Conservation (phyloP, 2,329 filamentous ascomycete genomes). For the Cladosporium sp. region DNA sequence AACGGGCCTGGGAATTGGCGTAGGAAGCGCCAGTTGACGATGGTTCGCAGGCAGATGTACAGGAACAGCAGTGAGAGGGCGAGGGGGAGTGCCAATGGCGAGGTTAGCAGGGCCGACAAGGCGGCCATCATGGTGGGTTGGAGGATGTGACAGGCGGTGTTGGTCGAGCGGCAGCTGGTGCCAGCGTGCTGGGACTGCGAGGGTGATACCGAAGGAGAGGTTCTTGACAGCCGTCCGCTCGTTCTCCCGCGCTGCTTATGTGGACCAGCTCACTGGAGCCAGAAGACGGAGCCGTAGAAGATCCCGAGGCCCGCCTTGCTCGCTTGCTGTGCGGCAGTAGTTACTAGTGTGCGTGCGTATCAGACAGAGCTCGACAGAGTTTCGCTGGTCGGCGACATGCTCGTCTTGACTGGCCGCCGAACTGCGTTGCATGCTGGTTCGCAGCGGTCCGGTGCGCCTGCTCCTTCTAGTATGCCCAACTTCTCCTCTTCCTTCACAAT, state of each 20-base stretch:
- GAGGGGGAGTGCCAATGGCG: constrained; percentile 18
- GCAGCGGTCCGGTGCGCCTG: background rate
- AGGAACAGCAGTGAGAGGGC: constrained; percentile 19
- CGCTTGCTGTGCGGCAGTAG: too few relatives aligned
- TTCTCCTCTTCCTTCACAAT: background rate
- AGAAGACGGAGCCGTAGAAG: background rate
- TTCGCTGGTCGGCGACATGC: constrained; percentile 1
- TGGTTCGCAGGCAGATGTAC: constrained; percentile 24
- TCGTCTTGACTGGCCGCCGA: constrained; percentile 1
- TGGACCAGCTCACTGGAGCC: background rate
- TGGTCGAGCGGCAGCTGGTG: constrained; percentile 1
- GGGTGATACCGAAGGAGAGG: constrained; percentile 5
- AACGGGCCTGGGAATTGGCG: constrained; percentile 32
- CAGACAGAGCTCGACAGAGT: background rate
- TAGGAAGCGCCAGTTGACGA: constrained; percentile 29
- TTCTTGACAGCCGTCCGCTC: constrained; percentile 11
- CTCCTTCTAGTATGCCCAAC: background rate
- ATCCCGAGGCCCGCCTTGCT: background rate
- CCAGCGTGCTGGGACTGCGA: constrained; percentile 9
- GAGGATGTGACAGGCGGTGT: background rate
- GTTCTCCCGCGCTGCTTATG: constrained; percentile 7
- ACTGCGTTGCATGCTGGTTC: background rate
- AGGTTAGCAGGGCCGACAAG: constrained; percentile 18
- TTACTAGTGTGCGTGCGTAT: too few relatives aligned
- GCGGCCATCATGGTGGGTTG: constrained; percentile 1